These are phyloP conservation scores for Starmerella kuoi DNA, from an alignment of 805 yeast species.

Conservation along the genomic window DNA sequence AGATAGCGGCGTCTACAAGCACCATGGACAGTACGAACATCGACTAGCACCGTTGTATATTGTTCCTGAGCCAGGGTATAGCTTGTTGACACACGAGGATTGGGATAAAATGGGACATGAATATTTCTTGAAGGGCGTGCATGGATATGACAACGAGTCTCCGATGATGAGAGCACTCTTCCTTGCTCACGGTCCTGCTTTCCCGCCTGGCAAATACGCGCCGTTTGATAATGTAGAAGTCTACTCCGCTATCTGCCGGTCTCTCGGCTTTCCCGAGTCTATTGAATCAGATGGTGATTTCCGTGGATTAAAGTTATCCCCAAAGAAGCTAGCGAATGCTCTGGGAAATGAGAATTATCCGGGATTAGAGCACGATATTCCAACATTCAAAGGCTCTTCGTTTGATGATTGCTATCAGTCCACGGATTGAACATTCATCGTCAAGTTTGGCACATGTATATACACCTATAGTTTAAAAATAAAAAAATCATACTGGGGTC, in stretches of 20 bases:
- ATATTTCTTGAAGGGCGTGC: conserved; percentile 62
- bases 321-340: conserved; percentile 23
- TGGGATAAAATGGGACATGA: conserved; percentile 39
- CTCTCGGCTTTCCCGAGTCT: conserved; percentile 38
- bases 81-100: conserved; percentile 49
- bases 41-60: conserved; percentile 80
- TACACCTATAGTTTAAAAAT: not conserved
- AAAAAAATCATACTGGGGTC: not conserved
- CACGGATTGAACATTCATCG: not conserved
- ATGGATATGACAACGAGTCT: conserved; percentile 71
- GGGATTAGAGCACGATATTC: conserved; percentile 24
- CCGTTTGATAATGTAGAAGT: conserved; percentile 68
- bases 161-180: conserved; percentile 75
- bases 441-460: not conserved
- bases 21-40: conserved; percentile 34
- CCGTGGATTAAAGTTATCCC: conserved; percentile 16
- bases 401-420: conserved; percentile 21
- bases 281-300: conserved; percentile 47
- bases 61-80: conserved; percentile 71
- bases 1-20: not conserved
- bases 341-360: conserved; percentile 27
- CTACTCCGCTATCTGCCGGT: conserved; percentile 62
- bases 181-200: conserved; percentile 70
- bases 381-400: conserved; percentile 25
- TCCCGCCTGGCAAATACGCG: conserved; percentile 33